Base-by-base conservation (phyloP, 2,329 filamentous ascomycete genomes). In the Ceratocystis diversiconidia region DNA sequence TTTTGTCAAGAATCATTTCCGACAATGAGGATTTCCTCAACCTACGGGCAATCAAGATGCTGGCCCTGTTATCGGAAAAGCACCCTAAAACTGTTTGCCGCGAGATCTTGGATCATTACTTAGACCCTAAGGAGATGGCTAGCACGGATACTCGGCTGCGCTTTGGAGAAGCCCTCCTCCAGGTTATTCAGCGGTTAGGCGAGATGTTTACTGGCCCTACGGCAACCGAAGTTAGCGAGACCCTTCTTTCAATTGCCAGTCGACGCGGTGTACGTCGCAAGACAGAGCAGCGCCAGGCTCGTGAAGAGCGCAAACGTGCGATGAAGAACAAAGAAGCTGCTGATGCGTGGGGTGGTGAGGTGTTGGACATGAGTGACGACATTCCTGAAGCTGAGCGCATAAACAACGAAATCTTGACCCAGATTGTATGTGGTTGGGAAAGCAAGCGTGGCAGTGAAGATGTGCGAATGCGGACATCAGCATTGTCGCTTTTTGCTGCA, bases 21-120 rank as follows among this genome's bases (percentile, higher is more conserved):
- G 85, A 88, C 61, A 76, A 79, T 5, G 88, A 90, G 65, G 86
- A 88, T 65, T 91, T 86, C 71, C 85, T 90, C 68, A 87, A 88
- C 70, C 76, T 87, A 2, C 80, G 83, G n/a, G 82, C 84, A 17
- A 82, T 90, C 68, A 84, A 83, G 68, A 79, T 86, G 1, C 83
- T 89, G 67, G 80, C 82, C 0, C 80, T 83, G 28, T 74, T 91
- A 10, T 81, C 85, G 0, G 75, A 79, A 68, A 79, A 77, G 65
- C 86, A 89, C 62, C 85, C 86, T 0, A 81, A 79, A 52, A 81
- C 85, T 0, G 84, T 85, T 0, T 76, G 82, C 2, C 79, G 77
- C 25, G 85, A 89, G 69, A 75, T 90, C 0, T 74, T 87, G 0
- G 85, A 89, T 28, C 80, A 83, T 52, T 90, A 90, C 69, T 74